These are phyloP conservation scores for Pterulicium gracile DNA, from an alignment of 1,284 basidiomycete genomes.

Conservation along the genomic window DNA sequence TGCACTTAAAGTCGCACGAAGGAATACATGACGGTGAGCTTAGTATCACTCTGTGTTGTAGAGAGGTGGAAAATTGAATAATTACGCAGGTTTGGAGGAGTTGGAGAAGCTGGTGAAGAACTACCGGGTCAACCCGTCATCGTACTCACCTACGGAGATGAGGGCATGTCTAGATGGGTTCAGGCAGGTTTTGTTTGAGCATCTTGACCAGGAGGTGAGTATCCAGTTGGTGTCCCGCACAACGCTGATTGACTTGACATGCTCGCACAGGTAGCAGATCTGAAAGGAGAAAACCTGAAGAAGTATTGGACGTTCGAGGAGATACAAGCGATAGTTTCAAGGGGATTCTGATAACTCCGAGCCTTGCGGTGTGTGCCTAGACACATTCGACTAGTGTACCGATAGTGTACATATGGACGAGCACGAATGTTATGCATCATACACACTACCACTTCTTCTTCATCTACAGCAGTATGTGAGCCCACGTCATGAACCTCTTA, in stretches of 20 bases:
- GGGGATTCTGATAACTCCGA: neutral
- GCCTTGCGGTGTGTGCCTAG: no score
- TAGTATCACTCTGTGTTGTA: conserved; percentile 6
- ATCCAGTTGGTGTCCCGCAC: conserved; percentile 1
- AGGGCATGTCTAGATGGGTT: conserved; percentile 51
- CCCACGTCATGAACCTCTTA: conserved; percentile 4
- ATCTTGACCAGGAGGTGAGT: conserved; percentile 57
- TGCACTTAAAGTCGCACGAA: conserved; percentile 50
- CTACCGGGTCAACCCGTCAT: conserved; percentile 34
- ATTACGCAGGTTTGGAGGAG: conserved; percentile 38
- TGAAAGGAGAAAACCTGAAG: conserved; percentile 49
- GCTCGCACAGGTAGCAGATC: conserved; percentile 34
- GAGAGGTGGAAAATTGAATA: neutral
- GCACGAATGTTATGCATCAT: no score
- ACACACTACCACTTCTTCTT: conserved; percentile 51
- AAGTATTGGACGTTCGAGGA: conserved; percentile 58
- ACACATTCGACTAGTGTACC: no score
- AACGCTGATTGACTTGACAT: conserved; percentile 1
- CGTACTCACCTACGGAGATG: conserved; percentile 49
- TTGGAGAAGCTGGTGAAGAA: conserved; percentile 37
- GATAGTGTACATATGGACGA: no score
- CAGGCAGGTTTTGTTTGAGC: conserved; percentile 51
- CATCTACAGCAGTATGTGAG: conserved; percentile 35
- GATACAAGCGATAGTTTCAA: conserved; percentile 1
- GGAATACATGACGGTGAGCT: conserved; percentile 54